Conservation (phyloP, 495 filamentous ascomycete genomes). For the Chlorociboria aeruginascens region DNA sequence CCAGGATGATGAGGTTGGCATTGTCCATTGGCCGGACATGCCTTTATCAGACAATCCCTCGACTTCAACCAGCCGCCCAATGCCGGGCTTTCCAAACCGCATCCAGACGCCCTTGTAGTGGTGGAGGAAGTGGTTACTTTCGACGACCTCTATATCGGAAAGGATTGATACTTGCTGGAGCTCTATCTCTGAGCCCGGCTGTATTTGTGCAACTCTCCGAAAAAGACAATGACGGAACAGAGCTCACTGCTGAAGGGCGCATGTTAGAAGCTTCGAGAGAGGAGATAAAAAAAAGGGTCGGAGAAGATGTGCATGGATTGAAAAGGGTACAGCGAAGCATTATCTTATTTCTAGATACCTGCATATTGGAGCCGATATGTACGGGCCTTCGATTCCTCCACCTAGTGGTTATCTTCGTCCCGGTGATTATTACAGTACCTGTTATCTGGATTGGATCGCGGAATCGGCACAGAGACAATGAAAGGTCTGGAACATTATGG, state of each 20-base stretch:
- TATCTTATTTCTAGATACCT: conserved; percentile 53
- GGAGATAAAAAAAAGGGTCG: conserved; percentile 58
- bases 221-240: conserved; percentile 42
- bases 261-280: conserved; percentile 74
- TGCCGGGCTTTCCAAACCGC: conserved; percentile 20
- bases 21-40: conserved; percentile 42
- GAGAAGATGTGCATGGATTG: conserved; percentile 45
- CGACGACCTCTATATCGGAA: conserved; percentile 19
- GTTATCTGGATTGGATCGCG: conserved; percentile 64
- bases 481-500: conserved; percentile 74
- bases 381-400: conserved; percentile 80
- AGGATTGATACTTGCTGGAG: conserved; percentile 33
- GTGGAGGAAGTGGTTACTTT: conserved; percentile 9
- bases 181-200: conserved; percentile 38
- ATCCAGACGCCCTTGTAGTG: conserved; percentile 2
- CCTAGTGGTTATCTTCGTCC: conserved; percentile 78
- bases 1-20: conserved; percentile 39
- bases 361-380: conserved; percentile 75
- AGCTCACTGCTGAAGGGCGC: conserved; percentile 64
- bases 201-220: conserved; percentile 68
- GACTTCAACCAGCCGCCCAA: conserved; percentile 14
- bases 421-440: conserved; percentile 71
- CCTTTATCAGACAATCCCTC: conserved; percentile 24
- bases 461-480: conserved; percentile 46
- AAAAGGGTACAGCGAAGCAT: conserved; percentile 39